Evolutionary conservation across 148 eudicot genomes (phyloP).

Genomic region (Salicornia ramosissima): DNA sequence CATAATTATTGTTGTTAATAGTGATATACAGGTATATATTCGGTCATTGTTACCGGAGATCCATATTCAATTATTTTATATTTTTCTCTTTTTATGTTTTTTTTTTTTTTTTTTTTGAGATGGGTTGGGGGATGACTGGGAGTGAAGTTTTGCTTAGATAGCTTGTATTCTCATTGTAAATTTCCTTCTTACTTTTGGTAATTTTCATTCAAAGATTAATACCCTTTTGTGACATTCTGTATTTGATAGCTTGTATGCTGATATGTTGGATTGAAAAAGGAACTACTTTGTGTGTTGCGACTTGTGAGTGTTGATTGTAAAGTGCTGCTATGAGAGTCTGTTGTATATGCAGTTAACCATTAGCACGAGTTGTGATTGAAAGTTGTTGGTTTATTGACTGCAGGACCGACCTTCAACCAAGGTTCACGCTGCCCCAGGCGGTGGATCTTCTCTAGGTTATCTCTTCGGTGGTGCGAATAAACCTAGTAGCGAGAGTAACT

Average conservation of each 20-base stretch:
- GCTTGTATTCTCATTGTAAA: neutral
- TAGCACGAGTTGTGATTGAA: neutral
- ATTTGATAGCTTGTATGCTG: neutral
- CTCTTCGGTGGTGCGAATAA: constrained; percentile 32
- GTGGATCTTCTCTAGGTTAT: constrained; percentile 31
- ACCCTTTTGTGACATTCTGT: neutral
- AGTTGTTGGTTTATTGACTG: constrained; percentile 9
- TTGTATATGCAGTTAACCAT: neutral
- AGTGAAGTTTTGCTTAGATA: too few relatives aligned
- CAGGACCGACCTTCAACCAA: constrained; percentile 62
- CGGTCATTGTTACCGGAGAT: neutral
- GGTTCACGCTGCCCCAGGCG: constrained; percentile 34
- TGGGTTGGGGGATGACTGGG: too few relatives aligned
- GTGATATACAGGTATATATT: neutral
- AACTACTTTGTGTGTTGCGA: too few relatives aligned
- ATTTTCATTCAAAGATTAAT: neutral
- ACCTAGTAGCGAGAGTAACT: constrained; percentile 3
- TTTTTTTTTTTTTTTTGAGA: too few relatives aligned
- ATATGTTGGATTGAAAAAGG: neutral
- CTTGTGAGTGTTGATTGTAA: too few relatives aligned
- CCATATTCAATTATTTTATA: neutral
- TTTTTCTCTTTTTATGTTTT: too few relatives aligned
- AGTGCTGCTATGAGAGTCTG: neutral
- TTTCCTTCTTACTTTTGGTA: neutral
- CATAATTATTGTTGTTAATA: neutral